Percentiles rank a stretch among this genome's conserved stretches.
Evolutionary conservation across 2,329 filamentous ascomycete species (phyloP).

Genomic region (Lithohypha guttulata): DNA sequence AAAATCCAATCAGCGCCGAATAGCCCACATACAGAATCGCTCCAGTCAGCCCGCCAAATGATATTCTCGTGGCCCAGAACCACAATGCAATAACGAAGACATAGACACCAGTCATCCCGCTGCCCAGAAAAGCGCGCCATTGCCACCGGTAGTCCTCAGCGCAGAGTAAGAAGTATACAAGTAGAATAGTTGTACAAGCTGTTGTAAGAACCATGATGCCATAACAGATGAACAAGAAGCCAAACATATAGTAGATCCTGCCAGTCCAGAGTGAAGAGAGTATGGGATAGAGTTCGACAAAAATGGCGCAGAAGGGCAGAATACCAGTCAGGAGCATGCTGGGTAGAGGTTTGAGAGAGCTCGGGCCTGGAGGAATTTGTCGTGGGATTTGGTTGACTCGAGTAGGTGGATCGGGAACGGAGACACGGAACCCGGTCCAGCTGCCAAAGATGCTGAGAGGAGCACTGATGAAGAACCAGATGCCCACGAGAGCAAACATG

Average conservation of each 20-base stretch:
- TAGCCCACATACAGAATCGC: constrained; percentile 91
- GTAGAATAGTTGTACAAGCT: constrained; percentile 79
- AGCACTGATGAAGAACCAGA: constrained; percentile 96
- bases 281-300: constrained; percentile 98
- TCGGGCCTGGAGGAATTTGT: constrained; percentile 76
- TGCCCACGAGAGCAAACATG: constrained; percentile 84
- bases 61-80: constrained; percentile 82
- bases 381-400: constrained; percentile 96
- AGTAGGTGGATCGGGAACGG: constrained; percentile 64
- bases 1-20: constrained; percentile 73
- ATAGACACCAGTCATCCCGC: constrained; percentile 80
- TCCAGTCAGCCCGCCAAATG: constrained; percentile 71
- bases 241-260: constrained; percentile 99
- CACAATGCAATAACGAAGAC: constrained; percentile 85
- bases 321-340: constrained; percentile 88
- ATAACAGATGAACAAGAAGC: constrained; percentile 95
- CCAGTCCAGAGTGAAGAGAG: constrained; percentile 99
- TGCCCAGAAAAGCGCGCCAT: constrained; percentile 87
- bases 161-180: constrained; percentile 94
- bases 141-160: constrained; percentile 99
- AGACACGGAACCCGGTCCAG: constrained; percentile 80
- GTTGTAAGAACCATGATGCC: constrained; percentile 94
- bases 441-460: constrained; percentile 82
- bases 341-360: constrained; percentile 75
- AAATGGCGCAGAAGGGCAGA: constrained; percentile 90